Base-by-base conservation (phyloP, 2,329 filamentous ascomycete genomes). In the Xylariaceae sp. region DNA sequence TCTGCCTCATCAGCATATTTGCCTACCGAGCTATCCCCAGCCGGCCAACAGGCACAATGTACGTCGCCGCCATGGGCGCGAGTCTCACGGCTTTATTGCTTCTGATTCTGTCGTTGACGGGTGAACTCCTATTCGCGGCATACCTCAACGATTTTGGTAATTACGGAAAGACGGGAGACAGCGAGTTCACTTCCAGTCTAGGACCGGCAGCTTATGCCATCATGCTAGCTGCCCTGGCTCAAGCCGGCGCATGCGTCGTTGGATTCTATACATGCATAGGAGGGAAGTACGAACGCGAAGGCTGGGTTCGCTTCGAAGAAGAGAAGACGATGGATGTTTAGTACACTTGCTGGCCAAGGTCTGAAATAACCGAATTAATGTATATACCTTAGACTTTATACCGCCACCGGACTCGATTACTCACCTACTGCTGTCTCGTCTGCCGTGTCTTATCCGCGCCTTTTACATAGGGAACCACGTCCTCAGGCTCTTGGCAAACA, bases 191-290 rank as follows among this genome's bases (percentile, higher is more conserved):
- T 2, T 41, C 47, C 5, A 44, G 41, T 11, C 22, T 18, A 15
- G 55, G 55, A 10, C 50, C 48, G 4, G 4, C 44, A 1, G 35
- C 35, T n/a, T 38, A 52, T 5, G 48, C 46, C 5, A 22, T 42
- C n/a, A 15, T 35, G 5, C 6, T 38, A 14, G 46, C 50, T 14
- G 9, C 51, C 11, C 14, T 35, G 3, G 35, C 39, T 19, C 50
- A 55, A 27, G n/a, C 51, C 3, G 36, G 36, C 7, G 53, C 50
- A 1, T 52, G 47, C 32, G 33, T 38, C 2, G 39, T 56, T 1
- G 48, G 48, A 14, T 57, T 57, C 22, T 57, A 55, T 19, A 44
- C 36, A 12, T 53, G 44, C 15, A 57, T 57, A 14, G 55, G 55
- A 5, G 55, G 50, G 11, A 52, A 55, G 27, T 52, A 53, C n/a